Evolutionary conservation across 1,284 basidiomycete species (phyloP), one percentile per base, ranked within the genome.

Genomic region (Cryptococcus jaspeensis): DNA sequence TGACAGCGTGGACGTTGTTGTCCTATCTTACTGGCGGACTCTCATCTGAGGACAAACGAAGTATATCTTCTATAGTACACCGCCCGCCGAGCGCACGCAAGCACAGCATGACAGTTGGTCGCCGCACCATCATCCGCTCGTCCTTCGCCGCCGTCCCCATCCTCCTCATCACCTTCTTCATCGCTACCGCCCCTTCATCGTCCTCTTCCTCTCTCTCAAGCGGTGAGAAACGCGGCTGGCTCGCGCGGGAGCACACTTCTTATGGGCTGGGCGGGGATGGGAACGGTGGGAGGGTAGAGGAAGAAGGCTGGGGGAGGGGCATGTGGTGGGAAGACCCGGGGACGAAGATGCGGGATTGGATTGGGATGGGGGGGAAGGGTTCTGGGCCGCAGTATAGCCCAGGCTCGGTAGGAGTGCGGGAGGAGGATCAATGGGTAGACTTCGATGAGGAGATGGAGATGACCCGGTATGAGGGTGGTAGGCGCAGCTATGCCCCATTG

Each of bases 391-490:
- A 15, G 8, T 25, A n/a, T 16, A 22, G 36, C 8, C 7, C 23
- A 7, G 25, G 36, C 15, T 18, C 18, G 7, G 25, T 7, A 15
- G 38, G 49, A 41, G 16, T 41, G 20, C 46, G 39, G 7, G 53
- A 56, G 18, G 48, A 37, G 20, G 66, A 67, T 50, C 48, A 56
- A 3, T 62, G 58, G 61, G 52, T 71, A 22, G 60, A 68, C 56
- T 47, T 69, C 22, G 60, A 59, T 20, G 53, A 49, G 20, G 51
- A 61, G 2, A 45, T 71, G 36, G 55, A 60, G 9, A 50, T 57
- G 42, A 68, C 69, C 5, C 53, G 28, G n/a, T 66, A 65, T 51
- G 67, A 68, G 38, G 70, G 70, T 18, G 69, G 70, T 70, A 55
- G 57, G 68, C 63, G 2, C 23, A 2, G 4, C 28, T 28, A 28